Conservation (phyloP, 129 eudicot species). For the Lactuca sativa region DNA sequence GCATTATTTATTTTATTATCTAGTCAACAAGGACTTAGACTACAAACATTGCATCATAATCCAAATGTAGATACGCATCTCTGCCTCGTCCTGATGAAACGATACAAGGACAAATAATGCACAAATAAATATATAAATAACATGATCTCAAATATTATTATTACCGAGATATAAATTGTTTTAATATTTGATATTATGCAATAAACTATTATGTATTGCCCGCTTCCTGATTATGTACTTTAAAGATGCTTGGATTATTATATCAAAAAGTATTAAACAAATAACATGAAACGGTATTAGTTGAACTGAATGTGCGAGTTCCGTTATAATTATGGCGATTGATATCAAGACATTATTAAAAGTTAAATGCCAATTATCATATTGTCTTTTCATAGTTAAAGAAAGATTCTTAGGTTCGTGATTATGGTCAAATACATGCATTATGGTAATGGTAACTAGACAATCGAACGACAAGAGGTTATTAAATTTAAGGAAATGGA, state of each 20-base stretch:
- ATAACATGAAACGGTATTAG: slow-evolving; percentile 9
- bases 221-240: slow-evolving; percentile 1
- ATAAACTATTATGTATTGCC: slow-evolving; percentile 4
- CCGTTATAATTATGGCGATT: slow-evolving; percentile 10
- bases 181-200: not conserved
- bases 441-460: slow-evolving; percentile 8
- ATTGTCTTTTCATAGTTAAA: not conserved
- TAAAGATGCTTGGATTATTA: slow-evolving; percentile 22
- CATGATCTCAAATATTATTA: slow-evolving; percentile 6
- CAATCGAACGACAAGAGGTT: slow-evolving; percentile 19
- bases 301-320: slow-evolving; percentile 24
- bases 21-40: slow-evolving; percentile 16
- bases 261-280: not conserved
- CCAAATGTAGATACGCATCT: slow-evolving; percentile 40
- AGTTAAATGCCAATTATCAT: slow-evolving; percentile 16
- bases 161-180: slow-evolving; percentile 26
- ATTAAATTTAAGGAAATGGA: no score
- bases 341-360: slow-evolving; percentile 5
- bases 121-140: slow-evolving; percentile 6
- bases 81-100: slow-evolving; percentile 28
- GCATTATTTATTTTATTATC: not conserved
- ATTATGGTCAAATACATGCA: slow-evolving; percentile 31
- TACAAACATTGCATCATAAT: slow-evolving; percentile 40
- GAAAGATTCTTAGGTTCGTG: slow-evolving; percentile 17
- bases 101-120: slow-evolving; percentile 35